Percentiles rank a stretch among this genome's conserved stretches.
Evolutionary conservation across 495 filamentous ascomycete species (phyloP).

Genomic region (Pseudoneurospora amorphoporcata): DNA sequence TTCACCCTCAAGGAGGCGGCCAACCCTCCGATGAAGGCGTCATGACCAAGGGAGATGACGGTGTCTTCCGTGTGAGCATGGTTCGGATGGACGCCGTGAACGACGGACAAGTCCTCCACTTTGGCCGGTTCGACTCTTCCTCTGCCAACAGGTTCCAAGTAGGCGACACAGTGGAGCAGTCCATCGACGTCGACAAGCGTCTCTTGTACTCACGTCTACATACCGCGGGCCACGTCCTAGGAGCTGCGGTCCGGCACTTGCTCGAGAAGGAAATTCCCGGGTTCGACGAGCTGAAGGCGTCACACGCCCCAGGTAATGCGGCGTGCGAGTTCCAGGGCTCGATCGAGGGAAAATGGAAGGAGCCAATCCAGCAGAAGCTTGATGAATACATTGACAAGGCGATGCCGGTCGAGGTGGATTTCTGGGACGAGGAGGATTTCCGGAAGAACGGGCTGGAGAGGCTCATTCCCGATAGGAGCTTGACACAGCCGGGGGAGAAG

Average conservation of each 20-base stretch:
- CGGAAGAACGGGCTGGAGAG: constrained; percentile 30
- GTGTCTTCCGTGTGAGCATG: constrained; percentile 36
- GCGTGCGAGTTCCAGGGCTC: constrained; percentile 48
- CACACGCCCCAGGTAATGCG: constrained; percentile 51
- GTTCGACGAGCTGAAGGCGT: constrained; percentile 52
- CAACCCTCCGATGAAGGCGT: constrained; percentile 51
- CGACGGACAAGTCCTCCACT: constrained; percentile 45
- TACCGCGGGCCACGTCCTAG: constrained; percentile 55
- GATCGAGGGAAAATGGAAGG: constrained; percentile 50
- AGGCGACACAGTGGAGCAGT: constrained; percentile 35
- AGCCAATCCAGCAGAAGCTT: constrained; percentile 41
- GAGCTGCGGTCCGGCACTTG: constrained; percentile 45
- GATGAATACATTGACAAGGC: constrained; percentile 40
- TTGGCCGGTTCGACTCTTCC: constrained; percentile 37
- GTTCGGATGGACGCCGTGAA: constrained; percentile 38
- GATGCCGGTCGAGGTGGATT: constrained; percentile 48
- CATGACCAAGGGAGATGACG: constrained; percentile 27
- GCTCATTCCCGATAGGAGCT: constrained; percentile 37
- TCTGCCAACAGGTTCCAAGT: constrained; percentile 16
- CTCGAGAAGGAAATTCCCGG: constrained; percentile 35
- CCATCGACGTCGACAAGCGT: constrained; percentile 44
- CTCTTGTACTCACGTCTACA: constrained; percentile 49
- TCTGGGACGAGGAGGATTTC: constrained; percentile 48
- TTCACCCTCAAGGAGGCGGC: constrained; percentile 57
- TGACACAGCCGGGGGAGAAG: constrained; percentile 36